Evolutionary conservation across 2,329 filamentous ascomycete genomes (phyloP), one percentile per base, ranked within the genome.

Genomic region (Colletotrichum salicis): DNA sequence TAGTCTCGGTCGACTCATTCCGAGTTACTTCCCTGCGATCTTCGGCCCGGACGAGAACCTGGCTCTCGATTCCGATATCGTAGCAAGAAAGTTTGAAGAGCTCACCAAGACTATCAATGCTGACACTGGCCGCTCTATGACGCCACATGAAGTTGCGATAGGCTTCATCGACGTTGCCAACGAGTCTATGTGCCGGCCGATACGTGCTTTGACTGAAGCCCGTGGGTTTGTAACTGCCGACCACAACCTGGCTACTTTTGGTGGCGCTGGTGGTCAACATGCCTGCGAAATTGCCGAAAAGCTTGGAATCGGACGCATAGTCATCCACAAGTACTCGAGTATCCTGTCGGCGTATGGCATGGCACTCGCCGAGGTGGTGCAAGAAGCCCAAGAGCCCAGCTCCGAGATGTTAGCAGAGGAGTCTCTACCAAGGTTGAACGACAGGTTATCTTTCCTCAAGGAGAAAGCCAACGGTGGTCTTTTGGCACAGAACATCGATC

Each of bases 131-230:
- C 90, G 90, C 76, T 87, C 84, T 2, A 93, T 97, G 88, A 91
- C 88, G 2, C 84, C 92, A 1, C 95, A 97, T 77, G 93, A 97
- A 78, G 92, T 97, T 3, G 95, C 95, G 0, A 94, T 93, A 76
- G 95, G 95, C 0, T 97, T 97, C 79, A 86, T 97, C 79, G 93
- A 94, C n/a, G 94, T 97, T 61, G 94, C 94, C 5, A 97, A 97
- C 77, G 94, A 96, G 83, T 91, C 94, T 15, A 97, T 97, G 94
- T 94, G 93, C 2, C 86, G 95, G 52, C 95, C 95, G 0, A 98
- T 98, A 74, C 89, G 95, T 48, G 95, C 94, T 54, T 88, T 97
- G 75, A 97, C 95, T 0, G 95, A 98, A 81, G 95, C 95, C 45
- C 94, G 96, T 80, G 95, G 95, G 0, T 94, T 97, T 75, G 95